phyloP scores from a whole-genome alignment of 768 basidiomycete species.

The Daedaleopsis nitida region DNA sequence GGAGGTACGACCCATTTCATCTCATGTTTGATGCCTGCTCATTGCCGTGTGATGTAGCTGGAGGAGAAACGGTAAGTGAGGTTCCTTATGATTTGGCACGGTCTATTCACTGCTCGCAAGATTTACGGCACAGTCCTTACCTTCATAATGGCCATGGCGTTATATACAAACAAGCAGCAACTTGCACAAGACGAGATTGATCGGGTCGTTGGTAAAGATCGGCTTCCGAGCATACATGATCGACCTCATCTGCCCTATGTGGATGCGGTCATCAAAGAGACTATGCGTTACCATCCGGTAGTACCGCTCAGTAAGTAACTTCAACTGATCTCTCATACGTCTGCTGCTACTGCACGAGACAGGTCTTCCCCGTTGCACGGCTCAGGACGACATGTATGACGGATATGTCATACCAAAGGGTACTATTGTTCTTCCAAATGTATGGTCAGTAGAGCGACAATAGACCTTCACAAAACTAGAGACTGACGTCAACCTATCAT shows the following conservation, averaged over 20 bases:
- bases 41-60: conserved; percentile 6
- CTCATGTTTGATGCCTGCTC: not conserved
- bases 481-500: not conserved
- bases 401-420: conserved; percentile 28
- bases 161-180: conserved; percentile 32
- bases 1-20: conserved; percentile 9
- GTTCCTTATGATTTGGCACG: not conserved
- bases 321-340: not conserved
- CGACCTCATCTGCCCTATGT: conserved; percentile 24
- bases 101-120: not conserved
- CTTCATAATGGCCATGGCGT: conserved; percentile 37
- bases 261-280: conserved; percentile 26
- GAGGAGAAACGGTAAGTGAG: conserved; percentile 13
- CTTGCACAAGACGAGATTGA: conserved; percentile 32
- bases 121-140: conserved; percentile 29
- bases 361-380: conserved; percentile 22
- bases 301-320: conserved; percentile 30
- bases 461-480: too few species aligned
- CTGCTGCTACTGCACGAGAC: not conserved
- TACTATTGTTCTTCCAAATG: conserved; percentile 26
- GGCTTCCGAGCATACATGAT: conserved; percentile 25
- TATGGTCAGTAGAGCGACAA: conserved; percentile 20
- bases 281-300: conserved; percentile 35
- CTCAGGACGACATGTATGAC: conserved; percentile 25
- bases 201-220: conserved; percentile 19